Percentiles rank a stretch among this genome's conserved stretches.
These are phyloP conservation scores for Hypoxylon rickii DNA, from an alignment of 495 filamentous ascomycete genomes.

Conservation along the genomic window DNA sequence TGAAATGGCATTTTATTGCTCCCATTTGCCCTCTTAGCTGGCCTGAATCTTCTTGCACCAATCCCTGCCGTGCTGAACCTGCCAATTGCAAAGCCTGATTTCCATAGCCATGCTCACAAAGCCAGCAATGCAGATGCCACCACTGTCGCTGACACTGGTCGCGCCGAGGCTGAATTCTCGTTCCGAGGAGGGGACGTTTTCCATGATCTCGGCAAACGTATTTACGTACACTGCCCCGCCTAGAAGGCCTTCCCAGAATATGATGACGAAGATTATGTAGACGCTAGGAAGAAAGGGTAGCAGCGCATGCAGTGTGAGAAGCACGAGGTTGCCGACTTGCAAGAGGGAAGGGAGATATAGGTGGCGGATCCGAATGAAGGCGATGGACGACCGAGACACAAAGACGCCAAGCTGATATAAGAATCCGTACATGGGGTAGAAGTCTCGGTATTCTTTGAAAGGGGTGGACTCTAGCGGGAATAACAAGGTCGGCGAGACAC, in stretches of 20 bases:
- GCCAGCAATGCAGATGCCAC: slow-evolving; percentile 85
- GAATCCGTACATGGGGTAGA: slow-evolving; percentile 87
- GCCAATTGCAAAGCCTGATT: slow-evolving; percentile 78
- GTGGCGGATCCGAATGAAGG: slow-evolving; percentile 78
- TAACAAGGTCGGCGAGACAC: slow-evolving; percentile 84
- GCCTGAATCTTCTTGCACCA: slow-evolving; percentile 65
- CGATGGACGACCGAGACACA: slow-evolving; percentile 85
- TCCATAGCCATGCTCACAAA: slow-evolving; percentile 87
- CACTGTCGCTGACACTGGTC: slow-evolving; percentile 90
- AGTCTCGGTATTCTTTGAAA: slow-evolving; percentile 80
- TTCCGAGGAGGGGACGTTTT: slow-evolving; percentile 73
- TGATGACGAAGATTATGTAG: slow-evolving; percentile 76
- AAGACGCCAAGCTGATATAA: slow-evolving; percentile 96
- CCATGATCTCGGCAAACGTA: slow-evolving; percentile 86
- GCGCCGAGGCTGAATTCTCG: slow-evolving; percentile 90
- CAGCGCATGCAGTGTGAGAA: slow-evolving; percentile 76
- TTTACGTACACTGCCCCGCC: slow-evolving; percentile 94
- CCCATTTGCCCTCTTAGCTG: slow-evolving; percentile 22
- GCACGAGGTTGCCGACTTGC: slow-evolving; percentile 74
- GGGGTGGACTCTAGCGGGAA: slow-evolving; percentile 78
- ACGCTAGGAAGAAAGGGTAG: slow-evolving; percentile 80
- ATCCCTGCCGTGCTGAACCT: slow-evolving; percentile 74
- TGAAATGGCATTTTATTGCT: neutral
- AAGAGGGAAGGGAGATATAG: slow-evolving; percentile 85
- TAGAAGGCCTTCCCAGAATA: slow-evolving; percentile 96